These are phyloP conservation scores for Eimeria acervulina DNA, from an alignment of 169 alveolate genomes.

Conservation along the genomic window DNA sequence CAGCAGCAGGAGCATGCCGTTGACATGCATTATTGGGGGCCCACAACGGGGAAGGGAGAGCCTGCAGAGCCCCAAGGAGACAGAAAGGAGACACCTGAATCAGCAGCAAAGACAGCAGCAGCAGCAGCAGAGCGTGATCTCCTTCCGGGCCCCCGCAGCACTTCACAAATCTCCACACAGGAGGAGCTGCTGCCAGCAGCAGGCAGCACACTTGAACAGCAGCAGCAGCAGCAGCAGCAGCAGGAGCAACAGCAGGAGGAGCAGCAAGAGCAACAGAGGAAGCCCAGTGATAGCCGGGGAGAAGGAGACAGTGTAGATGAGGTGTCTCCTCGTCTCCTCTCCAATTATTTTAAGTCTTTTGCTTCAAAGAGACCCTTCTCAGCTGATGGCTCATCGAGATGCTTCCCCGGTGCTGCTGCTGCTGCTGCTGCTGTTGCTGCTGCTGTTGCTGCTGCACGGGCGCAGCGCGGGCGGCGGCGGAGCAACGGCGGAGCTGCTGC, in stretches of 20 bases:
- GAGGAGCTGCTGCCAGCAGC: too few relatives aligned
- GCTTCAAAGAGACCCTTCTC: not conserved
- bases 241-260: too few relatives aligned
- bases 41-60: too few relatives aligned
- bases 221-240: too few relatives aligned
- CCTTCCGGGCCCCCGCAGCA: too few relatives aligned
- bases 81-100: not conserved
- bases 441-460: conserved; percentile 2
- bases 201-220: too few relatives aligned
- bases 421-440: conserved; percentile 30
- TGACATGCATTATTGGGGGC: too few relatives aligned
- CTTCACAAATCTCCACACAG: too few relatives aligned
- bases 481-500: not conserved
- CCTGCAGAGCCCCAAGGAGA: too few relatives aligned
- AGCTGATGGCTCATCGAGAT: not conserved
- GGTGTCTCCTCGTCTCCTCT: not conserved
- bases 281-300: not conserved
- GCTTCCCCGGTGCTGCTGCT: conserved; percentile 4
- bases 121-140: not conserved
- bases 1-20: not conserved
- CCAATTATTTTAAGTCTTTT: too few relatives aligned
- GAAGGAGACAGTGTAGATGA: not conserved
- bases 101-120: conserved; percentile 9
- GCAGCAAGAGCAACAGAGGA: too few relatives aligned
- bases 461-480: not conserved